Percentiles rank a stretch among this genome's conserved stretches.
phyloP scores from a whole-genome alignment of 768 basidiomycete genomes.

The Boletus sp. region DNA sequence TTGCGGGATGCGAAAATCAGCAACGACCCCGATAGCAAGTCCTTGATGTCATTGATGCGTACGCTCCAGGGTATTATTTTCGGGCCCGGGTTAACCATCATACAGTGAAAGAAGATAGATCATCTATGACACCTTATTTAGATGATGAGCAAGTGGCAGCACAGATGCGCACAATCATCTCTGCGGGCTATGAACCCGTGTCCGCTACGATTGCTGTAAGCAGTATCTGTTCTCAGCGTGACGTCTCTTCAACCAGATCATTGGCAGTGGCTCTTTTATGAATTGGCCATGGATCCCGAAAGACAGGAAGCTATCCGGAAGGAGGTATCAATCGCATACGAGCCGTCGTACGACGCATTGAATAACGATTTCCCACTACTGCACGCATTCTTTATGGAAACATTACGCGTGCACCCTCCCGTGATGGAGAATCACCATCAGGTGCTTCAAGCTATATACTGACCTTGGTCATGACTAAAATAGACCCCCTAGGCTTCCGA shows the following conservation, averaged over 20 bases:
- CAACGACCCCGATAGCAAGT: conserved; percentile 44
- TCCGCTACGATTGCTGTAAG: conserved; percentile 37
- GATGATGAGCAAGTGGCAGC: conserved; percentile 52
- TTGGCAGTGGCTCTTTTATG: conserved; percentile 62
- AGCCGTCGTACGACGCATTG: conserved; percentile 53
- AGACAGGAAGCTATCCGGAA: conserved; percentile 57
- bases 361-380: conserved; percentile 51
- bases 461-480: conserved; percentile 4
- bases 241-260: conserved; percentile 4
- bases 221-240: not conserved
- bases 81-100: conserved; percentile 1
- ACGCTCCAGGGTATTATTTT: conserved; percentile 7
- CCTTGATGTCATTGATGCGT: conserved; percentile 57
- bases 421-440: conserved; percentile 67
- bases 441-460: conserved; percentile 27
- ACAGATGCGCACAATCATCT: conserved; percentile 63
- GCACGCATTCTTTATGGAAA: conserved; percentile 61
- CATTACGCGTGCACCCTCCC: conserved; percentile 59
- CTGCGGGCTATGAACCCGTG: conserved; percentile 49
- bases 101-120: conserved; percentile 44
- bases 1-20: conserved; percentile 52
- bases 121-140: conserved; percentile 37
- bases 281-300: conserved; percentile 50
- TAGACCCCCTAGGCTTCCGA: conserved; percentile 41
- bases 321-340: conserved; percentile 44